Percentiles rank a stretch among this genome's conserved stretches.
Conservation (phyloP, 1,139 yeast genomes). For the Kodamaea fungicola region DNA sequence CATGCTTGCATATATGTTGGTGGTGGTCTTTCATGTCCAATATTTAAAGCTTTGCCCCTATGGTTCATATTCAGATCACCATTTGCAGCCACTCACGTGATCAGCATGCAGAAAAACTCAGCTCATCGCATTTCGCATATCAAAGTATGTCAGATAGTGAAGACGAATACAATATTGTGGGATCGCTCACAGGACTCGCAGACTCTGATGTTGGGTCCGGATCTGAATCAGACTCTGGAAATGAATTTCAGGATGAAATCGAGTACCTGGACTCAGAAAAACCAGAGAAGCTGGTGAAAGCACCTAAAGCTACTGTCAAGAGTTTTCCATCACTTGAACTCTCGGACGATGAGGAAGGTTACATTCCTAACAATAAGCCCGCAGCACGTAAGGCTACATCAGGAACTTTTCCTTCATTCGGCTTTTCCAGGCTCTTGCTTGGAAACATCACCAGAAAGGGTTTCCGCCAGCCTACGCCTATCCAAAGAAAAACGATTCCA, state of each 20-base stretch:
- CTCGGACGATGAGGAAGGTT: slow-evolving; percentile 57
- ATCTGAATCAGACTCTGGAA: slow-evolving; percentile 31
- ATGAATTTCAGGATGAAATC: slow-evolving; percentile 59
- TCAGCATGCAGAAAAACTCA: not conserved
- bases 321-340: slow-evolving; percentile 66
- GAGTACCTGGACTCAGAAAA: slow-evolving; percentile 44
- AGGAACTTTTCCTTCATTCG: slow-evolving; percentile 88
- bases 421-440: slow-evolving; percentile 70
- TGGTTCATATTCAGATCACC: no score
- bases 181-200: slow-evolving; percentile 48
- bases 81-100: no score
- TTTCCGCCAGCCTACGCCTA: slow-evolving; percentile 93
- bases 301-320: slow-evolving; percentile 10
- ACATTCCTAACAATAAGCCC: slow-evolving; percentile 38
- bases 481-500: slow-evolving; percentile 94
- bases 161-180: slow-evolving; percentile 67
- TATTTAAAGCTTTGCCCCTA: no score
- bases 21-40: no score
- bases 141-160: slow-evolving; percentile 47
- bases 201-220: slow-evolving; percentile 9
- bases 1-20: no score
- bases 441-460: slow-evolving; percentile 80
- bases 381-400: slow-evolving; percentile 64
- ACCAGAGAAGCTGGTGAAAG: slow-evolving; percentile 15
- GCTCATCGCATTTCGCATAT: slow-evolving; percentile 3